Evolutionary conservation across 768 basidiomycete genomes (phyloP), one percentile per base, ranked within the genome.

Genomic region (Boletus pseudo-olivaceus): DNA sequence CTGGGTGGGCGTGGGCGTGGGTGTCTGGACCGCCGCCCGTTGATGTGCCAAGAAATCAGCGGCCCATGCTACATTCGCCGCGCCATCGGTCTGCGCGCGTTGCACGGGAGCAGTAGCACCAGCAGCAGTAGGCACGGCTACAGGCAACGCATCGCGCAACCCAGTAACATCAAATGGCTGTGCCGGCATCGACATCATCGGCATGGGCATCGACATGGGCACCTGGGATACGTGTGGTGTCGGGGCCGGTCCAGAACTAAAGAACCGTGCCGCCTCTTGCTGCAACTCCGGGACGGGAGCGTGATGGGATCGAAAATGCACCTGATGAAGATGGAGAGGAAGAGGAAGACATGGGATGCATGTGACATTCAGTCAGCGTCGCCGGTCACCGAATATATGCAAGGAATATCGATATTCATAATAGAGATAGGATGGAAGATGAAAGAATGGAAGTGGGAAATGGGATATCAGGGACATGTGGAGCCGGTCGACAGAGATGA

Each of bases 211-310:
- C 5, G 59, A 12, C 37, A 35, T 19, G 14, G 56, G 35, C 11
- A 58, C 42, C 47, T 60, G 58, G 20, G 51, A 34, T 8, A 39
- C 37, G 20, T 76, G 75, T 53, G 55, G 62, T n/a, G 55, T 69
- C 58, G 61, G 68, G 33, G 51, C 56, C 14, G 55, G 55, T 15
- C 58, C 58, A 32, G 62, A 53, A 34, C 78, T 74, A 67, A 91
- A 90, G 75, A 93, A 92, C 39, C 74, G 80, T 15, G 84, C 76
- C 5, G 85, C 88, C 63, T 90, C 89, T 67, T 84, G 80, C 55
- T 80, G 80, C 49, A 80, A 68, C 38, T 73, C 74, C 30, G 72
- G 67, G 34, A 73, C 57, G 37, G 72, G 69, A 27, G 68, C 49
- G 46, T 75, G 72, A 47, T 81, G 80, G 10, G 85, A 78, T 47